phyloP scores from a whole-genome alignment of 352 stramenopile genomes.

The Phytophthora quininea region DNA sequence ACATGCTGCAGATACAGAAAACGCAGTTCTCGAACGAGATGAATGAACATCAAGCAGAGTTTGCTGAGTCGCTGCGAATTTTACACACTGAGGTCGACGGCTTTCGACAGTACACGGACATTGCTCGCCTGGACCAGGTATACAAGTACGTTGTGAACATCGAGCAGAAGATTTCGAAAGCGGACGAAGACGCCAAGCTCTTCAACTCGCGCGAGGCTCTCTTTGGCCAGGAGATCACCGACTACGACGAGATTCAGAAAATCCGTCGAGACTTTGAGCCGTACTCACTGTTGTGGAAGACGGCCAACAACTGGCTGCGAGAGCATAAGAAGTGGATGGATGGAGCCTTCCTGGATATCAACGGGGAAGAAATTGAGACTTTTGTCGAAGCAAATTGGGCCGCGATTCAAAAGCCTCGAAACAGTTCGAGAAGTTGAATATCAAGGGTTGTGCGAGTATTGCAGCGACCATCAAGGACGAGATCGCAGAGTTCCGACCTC shows the following conservation, averaged over 20 bases:
- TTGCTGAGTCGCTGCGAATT: conserved; percentile 81
- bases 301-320: conserved; percentile 89
- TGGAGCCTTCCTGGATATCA: conserved; percentile 89
- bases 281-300: conserved; percentile 95
- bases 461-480: conserved; percentile 89
- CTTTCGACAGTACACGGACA: conserved; percentile 88
- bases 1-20: conserved; percentile 86
- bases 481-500: conserved; percentile 90
- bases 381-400: conserved; percentile 85
- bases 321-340: conserved; percentile 94
- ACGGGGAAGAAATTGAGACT: conserved; percentile 92
- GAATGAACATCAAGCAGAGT: conserved; percentile 93
- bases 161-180: conserved; percentile 87
- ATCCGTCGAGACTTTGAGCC: conserved; percentile 94
- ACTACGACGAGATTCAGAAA: conserved; percentile 91
- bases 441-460: conserved; percentile 88
- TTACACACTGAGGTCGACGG: conserved; percentile 90
- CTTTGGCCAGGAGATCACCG: conserved; percentile 88
- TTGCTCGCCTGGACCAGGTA: conserved; percentile 84
- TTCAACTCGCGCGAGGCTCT: conserved; percentile 93
- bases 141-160: conserved; percentile 89
- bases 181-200: conserved; percentile 87
- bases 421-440: conserved; percentile 91
- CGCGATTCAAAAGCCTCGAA: conserved; percentile 92
- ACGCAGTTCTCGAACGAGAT: conserved; percentile 89